Evolutionary conservation across 2,329 filamentous ascomycete species (phyloP), one percentile per base, ranked within the genome.

Genomic region (Onygenales sp.): DNA sequence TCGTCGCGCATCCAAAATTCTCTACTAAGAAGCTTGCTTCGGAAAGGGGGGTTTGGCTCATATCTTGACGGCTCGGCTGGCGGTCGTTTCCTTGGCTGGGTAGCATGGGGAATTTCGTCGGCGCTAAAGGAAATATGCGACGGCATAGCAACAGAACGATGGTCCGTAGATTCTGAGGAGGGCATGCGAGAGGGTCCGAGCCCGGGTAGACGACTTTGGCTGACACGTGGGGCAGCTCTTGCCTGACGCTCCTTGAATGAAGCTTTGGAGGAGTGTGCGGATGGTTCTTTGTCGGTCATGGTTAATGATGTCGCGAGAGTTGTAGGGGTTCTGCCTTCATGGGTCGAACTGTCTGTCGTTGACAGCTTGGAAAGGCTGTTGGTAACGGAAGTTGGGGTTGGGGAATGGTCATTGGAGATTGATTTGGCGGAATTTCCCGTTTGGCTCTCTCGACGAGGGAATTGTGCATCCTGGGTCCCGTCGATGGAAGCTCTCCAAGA

Each of bases 1-100:
- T 97, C 93, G 66, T 98, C 93, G 55, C 90, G 88, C 93, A 98
- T 98, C 93, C 92, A 97, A 62, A 95, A 97, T 61, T 97, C 91
- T 64, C 91, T 93, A 67, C 88, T 95, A 45, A 97, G 74, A 7
- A 98, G 85, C 64, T 92, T 90, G 63, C 89, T 87, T 57, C 86
- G 83, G 76, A 95, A 86, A 60, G 87, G 85, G 49, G 74, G 72
- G 21, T 27, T 27, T 52, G 79, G 66, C 57, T 70, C 70, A 54
- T 67, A 63, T 35, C 65, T 66, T 51, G 52, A 60, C 21, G 21
- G 5, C 27, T 56, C 57, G 50, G 52, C 54, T 32, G 27, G 58
- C 52, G 67, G 39, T 57, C 52, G 10, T 58, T 17, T 52, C 39
- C 36, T 48, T 58, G 59, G 21, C 51, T 53, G 14, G 32, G 53